Evolutionary conservation across 2,329 filamentous ascomycete species (phyloP), one percentile per base, ranked within the genome.

Genomic region (Microdochium paspali): DNA sequence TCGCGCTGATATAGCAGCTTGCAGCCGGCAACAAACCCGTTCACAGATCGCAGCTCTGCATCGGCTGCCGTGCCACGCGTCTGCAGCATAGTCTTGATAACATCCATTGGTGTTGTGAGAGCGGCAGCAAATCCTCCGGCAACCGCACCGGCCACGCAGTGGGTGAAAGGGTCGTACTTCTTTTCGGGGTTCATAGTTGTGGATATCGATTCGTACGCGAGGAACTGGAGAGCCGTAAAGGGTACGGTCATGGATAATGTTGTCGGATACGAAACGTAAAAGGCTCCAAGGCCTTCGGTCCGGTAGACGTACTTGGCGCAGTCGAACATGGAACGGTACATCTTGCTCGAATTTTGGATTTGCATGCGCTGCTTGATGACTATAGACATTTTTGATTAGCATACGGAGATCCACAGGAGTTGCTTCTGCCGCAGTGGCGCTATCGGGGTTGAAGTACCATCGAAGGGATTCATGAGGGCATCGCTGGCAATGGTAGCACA

Each of bases 331-430:
- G 86, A 90, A 58, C 84, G 85, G 71, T 97, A 95, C 71, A 84
- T 82, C 56, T 79, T 80, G 55, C 83, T 82, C n/a, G 91, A 97
- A 60, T 93, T 87, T 64, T 95, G 88, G 50, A 98, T 87, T 68
- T 98, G 93, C 93, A 98, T 98, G 59, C 93, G 87, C 68, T 98
- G 93, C 71, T 98, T 98, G 73, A 98, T 95, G 52, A 98, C 93
- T 96, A 60, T 25, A 32, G 12, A 28, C 12, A 13, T 32, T 15
- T 47, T 45, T 45, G 46, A 47, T 35, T 5, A 45, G 18, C 25
- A 28, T 28, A 13, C 26, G 26, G 26, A 35, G 31, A 31, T 47
- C 44, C 28, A n/a, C 7, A 28, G 26, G 13, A 28, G 13, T 28
- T 7, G n/a, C n/a, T n/a, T n/a, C n/a, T n/a, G n/a, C n/a, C n/a